Evolutionary conservation across 2,329 filamentous ascomycete species (phyloP), one percentile per base, ranked within the genome.

Genomic region (Beauveria asiatica): DNA sequence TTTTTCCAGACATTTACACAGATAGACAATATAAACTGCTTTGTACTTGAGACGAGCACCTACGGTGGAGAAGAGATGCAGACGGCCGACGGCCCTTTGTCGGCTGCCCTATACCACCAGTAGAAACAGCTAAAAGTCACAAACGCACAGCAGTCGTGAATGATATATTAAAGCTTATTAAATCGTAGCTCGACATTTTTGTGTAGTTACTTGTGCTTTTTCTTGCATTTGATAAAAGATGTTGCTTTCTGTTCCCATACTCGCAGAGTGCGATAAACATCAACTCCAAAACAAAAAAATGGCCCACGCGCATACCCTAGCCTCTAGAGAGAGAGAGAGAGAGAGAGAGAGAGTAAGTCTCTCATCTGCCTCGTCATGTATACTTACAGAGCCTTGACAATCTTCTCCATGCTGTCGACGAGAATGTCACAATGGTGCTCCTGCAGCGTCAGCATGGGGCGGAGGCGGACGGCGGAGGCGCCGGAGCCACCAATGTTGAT

Each of bases 361-460:
- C 27, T 5, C 5, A 44, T 25, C 41, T 53, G 6, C 17, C 30
- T 61, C 7, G 11, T 33, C 2, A 39, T 56, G 23, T 19, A 39
- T 48, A 21, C 41, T 61, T 62, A 72, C 61, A 71, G 66, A 51
- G 75, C 74, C 65, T 75, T 83, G 65, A 85, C 81, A 65, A 92
- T 78, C 79, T 88, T 90, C 79, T 95, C 90, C 65, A 95, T 70
- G 25, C 81, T 82, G 67, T 90, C 90, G 53, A 96, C 74, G 67
- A 97, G 77, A 62, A 96, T 85, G 75, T 96, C 90, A 23, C 88
- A 92, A 75, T 97, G 93, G 72, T 88, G 84, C 81, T 91, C 84
- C 83, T 96, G 89, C 80, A 97, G 94, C 69, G 92, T 87, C 67
- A 97, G 77, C 92, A 96, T 96, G 48, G 92, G 92, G 68, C 92